These are phyloP conservation scores for Phytophthora megakarya DNA, from an alignment of 352 stramenopile genomes.

Conservation along the genomic window DNA sequence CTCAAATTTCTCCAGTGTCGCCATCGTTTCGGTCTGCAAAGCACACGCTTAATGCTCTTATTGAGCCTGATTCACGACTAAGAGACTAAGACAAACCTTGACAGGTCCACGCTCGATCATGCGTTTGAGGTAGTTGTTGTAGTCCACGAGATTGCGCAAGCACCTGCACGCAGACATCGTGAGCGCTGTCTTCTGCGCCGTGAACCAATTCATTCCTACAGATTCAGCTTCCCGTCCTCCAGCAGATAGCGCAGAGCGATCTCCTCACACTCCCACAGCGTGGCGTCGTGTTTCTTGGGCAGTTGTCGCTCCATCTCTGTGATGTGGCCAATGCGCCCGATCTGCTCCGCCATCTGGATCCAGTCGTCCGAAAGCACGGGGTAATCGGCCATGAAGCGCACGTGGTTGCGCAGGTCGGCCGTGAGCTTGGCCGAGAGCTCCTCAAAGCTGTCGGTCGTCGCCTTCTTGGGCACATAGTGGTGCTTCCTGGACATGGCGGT, in stretches of 20 bases:
- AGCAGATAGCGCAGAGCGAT: slow-evolving; percentile 84
- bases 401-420: slow-evolving; percentile 82
- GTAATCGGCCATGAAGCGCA: slow-evolving; percentile 88
- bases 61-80: neutral
- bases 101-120: slow-evolving; percentile 66
- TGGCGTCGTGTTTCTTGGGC: slow-evolving; percentile 84
- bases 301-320: slow-evolving; percentile 89
- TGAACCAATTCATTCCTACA: slow-evolving; percentile 47
- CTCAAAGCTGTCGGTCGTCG: slow-evolving; percentile 74
- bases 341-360: slow-evolving; percentile 89
- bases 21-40: slow-evolving; percentile 62
- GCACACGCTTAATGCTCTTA: neutral
- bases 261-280: slow-evolving; percentile 92
- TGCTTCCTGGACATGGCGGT: slow-evolving; percentile 58
- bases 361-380: slow-evolving; percentile 88
- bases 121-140: slow-evolving; percentile 78
- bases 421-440: slow-evolving; percentile 87
- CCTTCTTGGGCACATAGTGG: slow-evolving; percentile 63
- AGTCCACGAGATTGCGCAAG: slow-evolving; percentile 82
- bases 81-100: slow-evolving; percentile 40
- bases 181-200: neutral
- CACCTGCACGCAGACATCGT: slow-evolving; percentile 42
- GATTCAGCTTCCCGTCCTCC: slow-evolving; percentile 92
- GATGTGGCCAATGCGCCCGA: slow-evolving; percentile 88
- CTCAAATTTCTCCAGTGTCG: slow-evolving; percentile 85